Evolutionary conservation across 2,329 filamentous ascomycete genomes (phyloP), one percentile per base, ranked within the genome.

Genomic region (Fusarium torreyae): DNA sequence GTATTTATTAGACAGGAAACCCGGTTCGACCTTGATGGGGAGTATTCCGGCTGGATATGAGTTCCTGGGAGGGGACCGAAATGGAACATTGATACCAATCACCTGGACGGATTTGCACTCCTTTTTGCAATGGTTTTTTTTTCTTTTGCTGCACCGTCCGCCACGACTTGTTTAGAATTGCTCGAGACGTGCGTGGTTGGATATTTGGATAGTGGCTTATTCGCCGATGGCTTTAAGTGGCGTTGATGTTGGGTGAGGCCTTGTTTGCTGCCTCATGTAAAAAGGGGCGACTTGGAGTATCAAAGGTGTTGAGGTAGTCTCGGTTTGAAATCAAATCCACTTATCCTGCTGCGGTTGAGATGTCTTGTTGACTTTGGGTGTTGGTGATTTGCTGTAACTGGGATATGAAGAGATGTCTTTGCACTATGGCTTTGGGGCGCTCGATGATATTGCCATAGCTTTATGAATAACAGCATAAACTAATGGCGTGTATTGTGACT

Each of bases 51-150:
- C 58, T 68, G 67, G 63, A 68, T 68, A 53, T 49, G 63, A 57
- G 55, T 62, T 63, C 40, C 52, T 61, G 57, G 57, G 63, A 45
- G 40, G 56, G 44, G 45, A 26, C 46, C 54, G 65, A 66, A 66
- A 71, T 55, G 31, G 40, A 54, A 65, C 64, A 73, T 58, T 74
- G 71, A 74, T 74, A 74, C 71, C 71, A 74, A 68, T 53, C 68
- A 66, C 66, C 62, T 51, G 69, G 42, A 63, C 44, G 59, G 58
- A 61, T 62, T 66, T 70, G 68, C 56, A 46, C 54, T 71, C 65
- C 42, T 68, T 72, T 34, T 62, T 33, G 26, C 49, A n/a, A 31
- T 18, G 39, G 26, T 58, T 65, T 38, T 45, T 50, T 42, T 56
- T 63, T 48, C 10, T 46, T 58, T 60, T 57, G 20, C 26, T 31